Evolutionary conservation across 176 grass and related monocot genomes (phyloP), one percentile per base, ranked within the genome.

Genomic region (Panicum miliaceum): DNA sequence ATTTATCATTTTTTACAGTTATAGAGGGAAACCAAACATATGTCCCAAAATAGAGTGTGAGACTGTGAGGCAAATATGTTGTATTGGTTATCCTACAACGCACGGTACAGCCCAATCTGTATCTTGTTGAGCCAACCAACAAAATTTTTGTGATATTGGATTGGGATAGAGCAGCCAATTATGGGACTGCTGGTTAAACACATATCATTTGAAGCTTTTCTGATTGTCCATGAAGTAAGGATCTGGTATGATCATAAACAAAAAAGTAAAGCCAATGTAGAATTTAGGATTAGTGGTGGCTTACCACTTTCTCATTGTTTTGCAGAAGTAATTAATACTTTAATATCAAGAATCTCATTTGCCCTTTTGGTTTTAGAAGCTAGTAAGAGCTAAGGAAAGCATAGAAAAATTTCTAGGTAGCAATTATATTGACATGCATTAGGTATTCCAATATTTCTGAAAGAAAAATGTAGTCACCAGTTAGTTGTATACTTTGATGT

Each of bases 11-110:
- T 80, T 42, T 18, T 29, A 73, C 16, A 27, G n/a, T 23, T 67
- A 45, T 37, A 85, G 5, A 84, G 42, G 76, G 41, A 81, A 89
- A 80, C n/a, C 32, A 84, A 85, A 73, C 70, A 85, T 84, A 66
- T 27, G 47, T 16, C 26, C 29, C 26, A 66, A 37, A 73, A 29
- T 66, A 75, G 23, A 78, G 18, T 50, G 62, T 50, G 62, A 22
- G 52, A 22, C 52, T 5, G 47, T 50, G 51, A 79, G 14, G 15
- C 54, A 73, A n/a, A 65, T 25, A 59, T 51, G 7, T 34, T 23
- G 13, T 35, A 19, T 43, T 5, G 53, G 47, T 88, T 34, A 58
- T 48, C 37, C 36, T 73, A 80, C 40, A 80, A 66, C 12, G 12
- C n/a, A 85, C 1, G 69, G 19, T 59, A 71, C 56, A 60, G 43